Base-by-base conservation (phyloP, 2,329 filamentous ascomycete genomes). In the Seiridium unicorne region DNA sequence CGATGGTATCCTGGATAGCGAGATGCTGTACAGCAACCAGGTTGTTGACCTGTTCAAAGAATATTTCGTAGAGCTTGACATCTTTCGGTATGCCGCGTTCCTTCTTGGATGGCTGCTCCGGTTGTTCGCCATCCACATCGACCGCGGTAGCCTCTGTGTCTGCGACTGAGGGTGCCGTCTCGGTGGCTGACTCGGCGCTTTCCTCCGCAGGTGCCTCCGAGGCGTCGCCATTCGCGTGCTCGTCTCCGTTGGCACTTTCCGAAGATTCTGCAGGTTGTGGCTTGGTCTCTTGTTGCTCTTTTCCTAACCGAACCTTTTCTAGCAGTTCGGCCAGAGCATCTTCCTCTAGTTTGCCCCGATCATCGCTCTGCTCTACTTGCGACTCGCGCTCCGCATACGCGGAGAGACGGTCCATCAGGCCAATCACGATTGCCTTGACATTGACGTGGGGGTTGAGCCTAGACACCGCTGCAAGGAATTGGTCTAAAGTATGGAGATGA, bases 401-500 rank as follows among this genome's bases (percentile, higher is more conserved):
- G 5, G 95, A 97, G 36, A 99, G 78, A 44, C 95, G 88, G 72
- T 99, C 94, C 96, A 99, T 99, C 62, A 99, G 81, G 34, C 94
- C 95, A 71, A 98, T 97, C 8, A 99, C 94, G 60, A 99, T 99
- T 51, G 91, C 91, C 79, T 99, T 99, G 77, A 99, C 89, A 67
- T 99, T 97, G 69, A 99, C 95, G 70, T 98, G 92, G 0, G 94
- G 95, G 70, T 99, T 97, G 44, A 99, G 82, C 60, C 94, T 85
- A 11, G 94, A 92, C 40, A 97, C 96, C 5, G 95, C 95, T 7
- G 90, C 95, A 40, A 99, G 86, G 73, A 99, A 92, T 72, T 97
- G 90, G 72, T 98, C 95, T 38, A 99, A 85, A 0, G 95, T 99
- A 73, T 99, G 93, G 31, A 99, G 86, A 76, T 99, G 96, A 74